Conservation (phyloP, 2,329 filamentous ascomycete species). For the Fusarium anguioides region DNA sequence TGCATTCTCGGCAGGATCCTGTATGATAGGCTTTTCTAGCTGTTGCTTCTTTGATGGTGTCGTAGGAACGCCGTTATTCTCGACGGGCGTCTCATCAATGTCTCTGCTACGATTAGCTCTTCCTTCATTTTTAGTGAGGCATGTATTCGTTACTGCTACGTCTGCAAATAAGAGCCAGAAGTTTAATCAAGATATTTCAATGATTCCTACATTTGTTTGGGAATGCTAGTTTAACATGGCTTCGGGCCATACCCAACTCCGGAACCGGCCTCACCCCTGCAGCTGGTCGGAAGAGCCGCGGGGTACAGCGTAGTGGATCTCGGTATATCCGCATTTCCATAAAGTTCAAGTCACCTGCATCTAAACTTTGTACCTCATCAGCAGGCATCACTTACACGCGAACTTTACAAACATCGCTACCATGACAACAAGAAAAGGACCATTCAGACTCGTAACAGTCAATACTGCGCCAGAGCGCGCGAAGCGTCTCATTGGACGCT, state of each 20-base stretch:
- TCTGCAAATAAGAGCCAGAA: too few species aligned
- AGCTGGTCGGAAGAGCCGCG: not conserved
- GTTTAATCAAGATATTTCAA: too few species aligned
- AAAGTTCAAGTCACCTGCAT: not conserved
- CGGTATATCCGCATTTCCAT: not conserved
- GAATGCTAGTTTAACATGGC: too few species aligned
- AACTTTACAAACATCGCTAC: not conserved
- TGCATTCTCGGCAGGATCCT: too few species aligned
- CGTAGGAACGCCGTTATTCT: too few species aligned
- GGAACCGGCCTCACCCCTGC: not conserved
- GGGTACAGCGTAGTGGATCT: not conserved
- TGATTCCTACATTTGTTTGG: too few species aligned
- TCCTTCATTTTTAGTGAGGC: too few species aligned
- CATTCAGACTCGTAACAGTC: conserved; percentile 3
- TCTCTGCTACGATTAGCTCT: too few species aligned
- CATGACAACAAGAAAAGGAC: conserved; percentile 11
- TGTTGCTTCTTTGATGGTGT: too few species aligned
- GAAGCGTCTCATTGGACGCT: conserved; percentile 11
- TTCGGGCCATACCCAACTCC: not conserved
- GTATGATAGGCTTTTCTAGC: too few species aligned
- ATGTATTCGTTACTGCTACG: too few species aligned
- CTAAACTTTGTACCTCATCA: not conserved
- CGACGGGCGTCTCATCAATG: too few species aligned
- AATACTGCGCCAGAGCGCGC: conserved; percentile 17
- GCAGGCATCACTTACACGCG: accelerated